Conservation (phyloP, 371 early-diverging fungal genomes). For the Phascolomyces articulosus region DNA sequence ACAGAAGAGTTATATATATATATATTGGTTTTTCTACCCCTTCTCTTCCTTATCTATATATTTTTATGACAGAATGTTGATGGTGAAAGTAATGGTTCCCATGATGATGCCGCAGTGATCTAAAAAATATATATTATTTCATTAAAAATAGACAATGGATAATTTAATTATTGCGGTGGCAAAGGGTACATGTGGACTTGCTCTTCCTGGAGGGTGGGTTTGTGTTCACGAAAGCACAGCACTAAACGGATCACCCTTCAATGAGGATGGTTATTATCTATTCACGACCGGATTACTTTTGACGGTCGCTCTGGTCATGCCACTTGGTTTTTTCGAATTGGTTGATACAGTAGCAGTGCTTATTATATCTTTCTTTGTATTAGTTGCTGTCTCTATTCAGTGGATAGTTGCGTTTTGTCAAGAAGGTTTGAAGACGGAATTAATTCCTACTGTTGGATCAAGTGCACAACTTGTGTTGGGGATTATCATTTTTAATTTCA, state of each 20-base stretch:
- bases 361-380: constrained; percentile 50
- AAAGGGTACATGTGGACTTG: constrained; percentile 43
- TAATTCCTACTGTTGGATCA: constrained; percentile 47
- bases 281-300: constrained; percentile 55
- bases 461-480: constrained; percentile 58
- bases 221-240: constrained; percentile 19
- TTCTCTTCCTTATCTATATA: too few species aligned
- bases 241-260: constrained; percentile 45
- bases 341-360: constrained; percentile 62
- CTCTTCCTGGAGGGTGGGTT: constrained; percentile 46
- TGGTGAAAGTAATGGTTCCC: too few species aligned
- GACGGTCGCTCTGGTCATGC: constrained; percentile 52
- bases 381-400: constrained; percentile 48
- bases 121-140: too few species aligned
- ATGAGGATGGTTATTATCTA: constrained; percentile 49
- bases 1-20: too few species aligned
- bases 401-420: constrained; percentile 60
- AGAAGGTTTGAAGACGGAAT: constrained; percentile 47
- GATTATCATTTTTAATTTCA: constrained; percentile 63
- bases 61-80: too few species aligned
- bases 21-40: too few species aligned
- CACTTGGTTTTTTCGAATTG: constrained; percentile 56
- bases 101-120: too few species aligned
- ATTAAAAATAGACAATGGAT: constrained; percentile 45
- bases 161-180: constrained; percentile 43